phyloP scores from a whole-genome alignment of 345 rosid genomes.

The Gossypium anomalum region DNA sequence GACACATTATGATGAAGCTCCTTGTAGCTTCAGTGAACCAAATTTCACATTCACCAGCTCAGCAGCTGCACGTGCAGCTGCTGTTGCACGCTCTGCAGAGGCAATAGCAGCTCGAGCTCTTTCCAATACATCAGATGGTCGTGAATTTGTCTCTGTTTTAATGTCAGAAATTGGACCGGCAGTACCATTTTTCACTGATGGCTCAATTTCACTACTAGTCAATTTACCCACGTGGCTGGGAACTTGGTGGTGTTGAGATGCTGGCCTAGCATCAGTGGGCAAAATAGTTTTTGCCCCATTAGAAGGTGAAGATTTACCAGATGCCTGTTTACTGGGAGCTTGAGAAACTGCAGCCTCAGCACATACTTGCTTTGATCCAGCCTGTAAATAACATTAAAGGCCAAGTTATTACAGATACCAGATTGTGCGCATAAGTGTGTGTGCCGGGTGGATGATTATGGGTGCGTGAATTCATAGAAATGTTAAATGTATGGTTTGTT shows the following conservation, averaged over 20 bases:
- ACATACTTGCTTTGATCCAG: slow-evolving; percentile 63
- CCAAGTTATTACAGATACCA: slow-evolving; percentile 6
- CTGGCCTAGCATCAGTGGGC: slow-evolving; percentile 25
- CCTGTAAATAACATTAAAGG: slow-evolving; percentile 33
- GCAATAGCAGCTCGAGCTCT: slow-evolving; percentile 83
- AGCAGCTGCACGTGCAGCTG: slow-evolving; percentile 87
- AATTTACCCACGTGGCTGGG: slow-evolving; percentile 22
- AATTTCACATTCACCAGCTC: slow-evolving; percentile 56
- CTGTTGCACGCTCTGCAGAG: slow-evolving; percentile 71
- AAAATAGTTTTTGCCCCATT: slow-evolving; percentile 32
- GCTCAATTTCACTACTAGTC: slow-evolving; percentile 31
- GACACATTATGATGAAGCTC: slow-evolving; percentile 25
- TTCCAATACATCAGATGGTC: slow-evolving; percentile 60
- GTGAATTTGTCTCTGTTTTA: slow-evolving; percentile 28
- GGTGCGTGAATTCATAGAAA: background rate
- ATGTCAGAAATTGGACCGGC: slow-evolving; percentile 18
- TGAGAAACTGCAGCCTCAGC: slow-evolving; percentile 33
- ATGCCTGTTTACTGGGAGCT: slow-evolving; percentile 30
- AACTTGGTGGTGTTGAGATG: slow-evolving; percentile 30
- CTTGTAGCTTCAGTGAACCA: slow-evolving; percentile 34
- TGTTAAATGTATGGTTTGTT: background rate
- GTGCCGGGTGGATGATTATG: background rate
- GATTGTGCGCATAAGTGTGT: background rate
- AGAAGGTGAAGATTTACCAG: slow-evolving; percentile 32
- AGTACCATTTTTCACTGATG: slow-evolving; percentile 22